Conservation (phyloP, 306 rosid genomes). For the Cicer cuneatum region DNA sequence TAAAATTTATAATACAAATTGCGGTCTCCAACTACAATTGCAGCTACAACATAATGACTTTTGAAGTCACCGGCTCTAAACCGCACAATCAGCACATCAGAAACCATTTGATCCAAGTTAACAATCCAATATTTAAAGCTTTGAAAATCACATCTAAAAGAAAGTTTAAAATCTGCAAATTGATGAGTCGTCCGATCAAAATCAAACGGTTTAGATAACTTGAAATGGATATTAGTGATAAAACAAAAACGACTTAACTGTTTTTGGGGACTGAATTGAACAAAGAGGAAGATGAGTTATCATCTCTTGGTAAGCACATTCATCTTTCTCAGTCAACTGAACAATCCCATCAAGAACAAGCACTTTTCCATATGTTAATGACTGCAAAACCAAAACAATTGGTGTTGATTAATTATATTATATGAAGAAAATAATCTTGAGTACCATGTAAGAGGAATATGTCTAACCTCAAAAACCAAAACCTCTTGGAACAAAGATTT, state of each 20-base stretch:
- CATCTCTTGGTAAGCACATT: slow-evolving; percentile 99
- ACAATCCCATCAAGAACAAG: slow-evolving; percentile 98
- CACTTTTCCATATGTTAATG: slow-evolving; percentile 83
- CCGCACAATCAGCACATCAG: neutral
- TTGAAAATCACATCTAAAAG: neutral
- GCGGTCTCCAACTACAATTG: too few relatives aligned
- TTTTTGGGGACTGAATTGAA: slow-evolving; percentile 82
- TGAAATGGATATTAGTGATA: neutral
- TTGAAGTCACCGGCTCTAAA: too few relatives aligned
- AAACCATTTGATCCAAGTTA: neutral
- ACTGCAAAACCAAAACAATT: slow-evolving; percentile 55
- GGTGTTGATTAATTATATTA: slow-evolving; percentile 27
- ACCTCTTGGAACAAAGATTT: slow-evolving; percentile 90
- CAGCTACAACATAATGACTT: too few relatives aligned
- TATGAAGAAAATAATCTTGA: slow-evolving; percentile 6
- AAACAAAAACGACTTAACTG: slow-evolving; percentile 50
- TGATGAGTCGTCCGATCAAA: neutral
- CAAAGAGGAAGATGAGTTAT: slow-evolving; percentile 96
- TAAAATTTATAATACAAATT: too few relatives aligned
- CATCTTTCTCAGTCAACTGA: slow-evolving; percentile 94
- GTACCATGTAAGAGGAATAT: slow-evolving; percentile 41
- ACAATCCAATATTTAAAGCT: neutral
- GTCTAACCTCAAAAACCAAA: slow-evolving; percentile 81
- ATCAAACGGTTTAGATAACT: neutral
- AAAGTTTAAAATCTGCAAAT: neutral